Base-by-base conservation (phyloP, 2,329 filamentous ascomycete genomes). In the Trichoderma cornu-damae region DNA sequence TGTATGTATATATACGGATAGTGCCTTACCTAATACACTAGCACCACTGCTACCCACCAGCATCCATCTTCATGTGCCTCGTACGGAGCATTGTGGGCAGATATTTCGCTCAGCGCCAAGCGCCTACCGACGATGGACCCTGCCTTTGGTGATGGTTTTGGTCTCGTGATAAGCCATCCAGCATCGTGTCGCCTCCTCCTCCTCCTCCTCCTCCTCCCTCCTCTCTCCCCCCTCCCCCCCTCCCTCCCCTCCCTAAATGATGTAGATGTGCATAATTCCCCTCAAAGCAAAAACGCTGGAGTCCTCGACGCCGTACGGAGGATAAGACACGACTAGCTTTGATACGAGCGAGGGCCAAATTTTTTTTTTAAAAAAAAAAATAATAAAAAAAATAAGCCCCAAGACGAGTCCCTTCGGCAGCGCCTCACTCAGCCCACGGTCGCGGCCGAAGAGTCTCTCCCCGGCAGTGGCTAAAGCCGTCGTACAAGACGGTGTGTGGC, bases 401-500 rank as follows among this genome's bases (percentile, higher is more conserved):
- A n/a, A n/a, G 34, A 3, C 34, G 16, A 7, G 34, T 37, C 14
- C 14, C 14, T 37, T 37, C 32, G 47, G 47, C 26, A 34, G 32
- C 47, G 11, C 47, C 47, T 49, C 46, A 49, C 12, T n/a, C n/a
- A n/a, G n/a, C n/a, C n/a, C 18, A 34, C 43, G 34, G 35, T 35
- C 48, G 24, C 48, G 34, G 14, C 26, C n/a, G n/a, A n/a, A n/a
- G n/a, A n/a, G n/a, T n/a, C n/a, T 37, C 14, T 7, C 14, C 16
- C 28, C 32, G 47, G 47, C 26, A 34, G 32, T 32, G 11, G 32
- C 47, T 49, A 49, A 50, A 43, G 57, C 56, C 46, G 35, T 43
- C 51, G 57, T 59, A 59, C 57, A 44, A 42, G 49, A 46, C 47
- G 42, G 57, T 56, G 57, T 59, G 57, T 56, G 57, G 57, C 57